Base-by-base conservation (phyloP, 768 basidiomycete genomes). In the Gloeophyllum trabeum region DNA sequence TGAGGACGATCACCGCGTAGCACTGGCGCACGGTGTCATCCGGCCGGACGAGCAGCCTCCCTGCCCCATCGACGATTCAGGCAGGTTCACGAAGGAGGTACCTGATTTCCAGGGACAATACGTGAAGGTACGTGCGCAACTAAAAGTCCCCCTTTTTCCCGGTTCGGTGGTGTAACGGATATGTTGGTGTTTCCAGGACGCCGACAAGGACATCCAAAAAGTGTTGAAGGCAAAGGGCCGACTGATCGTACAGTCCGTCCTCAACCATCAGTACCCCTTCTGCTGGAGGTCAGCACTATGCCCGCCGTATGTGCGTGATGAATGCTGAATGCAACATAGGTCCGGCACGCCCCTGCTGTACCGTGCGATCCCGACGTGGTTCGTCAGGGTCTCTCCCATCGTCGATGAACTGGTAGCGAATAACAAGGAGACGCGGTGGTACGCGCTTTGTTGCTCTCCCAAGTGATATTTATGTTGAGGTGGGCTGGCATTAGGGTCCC, bases 1-100 rank as follows among this genome's bases (percentile, higher is more conserved):
- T 67, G 94, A 98, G 59, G 96, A 99, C 53, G 96, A 99, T 73
- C 89, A 97, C 61, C 86, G 96, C 41, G 76, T 99, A 52, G 83
- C 87, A 21, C 71, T 94, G 46, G 77, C 78, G 3, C 74, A 94
- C 53, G 87, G 83, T 16, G 75, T 97, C 41, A 59, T 98, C n/a
- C 69, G 70, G 20, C 67, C 75, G 1, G 93, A 94, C 35, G 93
- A 97, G 59, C 79, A 92, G 75, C 93, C 96, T 0, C 96, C 96
- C 0, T 96, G 92, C 57, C 96, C 96, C 30, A 73, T 99, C 43
- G 89, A 98, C 51, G 94, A 99, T 52, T 66, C 70, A 5, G 91
- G 93, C 5, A 69, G 71, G 47, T 99, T 93, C 63, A 94, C 90
- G 4, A 71, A 74, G 35, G 86, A 89, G 53, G 92, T 98, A 3